phyloP scores from a whole-genome alignment of 2,329 filamentous ascomycete species.

The Exophiala phaeomuriformis region DNA sequence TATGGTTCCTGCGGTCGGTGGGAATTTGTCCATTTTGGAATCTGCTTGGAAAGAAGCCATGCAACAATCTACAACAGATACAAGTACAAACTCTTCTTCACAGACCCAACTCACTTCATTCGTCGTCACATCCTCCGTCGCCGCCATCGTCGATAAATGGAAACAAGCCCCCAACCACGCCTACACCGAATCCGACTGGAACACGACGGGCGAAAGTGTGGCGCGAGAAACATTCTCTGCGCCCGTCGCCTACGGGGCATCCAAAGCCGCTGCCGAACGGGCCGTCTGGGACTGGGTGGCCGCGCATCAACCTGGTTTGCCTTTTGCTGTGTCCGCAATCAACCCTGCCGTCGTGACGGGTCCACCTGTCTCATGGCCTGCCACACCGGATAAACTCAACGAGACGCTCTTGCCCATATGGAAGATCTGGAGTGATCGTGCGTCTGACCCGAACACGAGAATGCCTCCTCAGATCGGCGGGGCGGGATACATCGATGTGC shows the following conservation, averaged over 20 bases:
- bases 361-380: slow-evolving; percentile 24
- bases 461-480: slow-evolving; percentile 25
- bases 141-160: slow-evolving; percentile 25
- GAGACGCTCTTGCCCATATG: slow-evolving; percentile 25
- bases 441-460: not conserved
- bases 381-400: slow-evolving; percentile 22
- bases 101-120: slow-evolving; percentile 22
- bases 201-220: slow-evolving; percentile 32
- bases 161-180: slow-evolving; percentile 24
- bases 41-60: slow-evolving; percentile 3
- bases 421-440: slow-evolving; percentile 20
- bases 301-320: slow-evolving; percentile 4
- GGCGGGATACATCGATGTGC: slow-evolving; percentile 26
- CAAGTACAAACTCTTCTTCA: slow-evolving; percentile 7
- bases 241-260: slow-evolving; percentile 25
- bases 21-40: slow-evolving; percentile 23
- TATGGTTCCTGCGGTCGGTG: slow-evolving; percentile 24
- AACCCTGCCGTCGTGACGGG: slow-evolving; percentile 27
- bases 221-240: slow-evolving; percentile 25
- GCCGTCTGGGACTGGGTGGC: slow-evolving; percentile 22
- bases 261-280: slow-evolving; percentile 24
- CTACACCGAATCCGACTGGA: slow-evolving; percentile 33
- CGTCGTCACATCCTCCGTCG: slow-evolving; percentile 26
- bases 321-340: slow-evolving; percentile 20
- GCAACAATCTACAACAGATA: too few species aligned